Base-by-base conservation (phyloP, 306 rosid species). In the Cicer yamashitae region DNA sequence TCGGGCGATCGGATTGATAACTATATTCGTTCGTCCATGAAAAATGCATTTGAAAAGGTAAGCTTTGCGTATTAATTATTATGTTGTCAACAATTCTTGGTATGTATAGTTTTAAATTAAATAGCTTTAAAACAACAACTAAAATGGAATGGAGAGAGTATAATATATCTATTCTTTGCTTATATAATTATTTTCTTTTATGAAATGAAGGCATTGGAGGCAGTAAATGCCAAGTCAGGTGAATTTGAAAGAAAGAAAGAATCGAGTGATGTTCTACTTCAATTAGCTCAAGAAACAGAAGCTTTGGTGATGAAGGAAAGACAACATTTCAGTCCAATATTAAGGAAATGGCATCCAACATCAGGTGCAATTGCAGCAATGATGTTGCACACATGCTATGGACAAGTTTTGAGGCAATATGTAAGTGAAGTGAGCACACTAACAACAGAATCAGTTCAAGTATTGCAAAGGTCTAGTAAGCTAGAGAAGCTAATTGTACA, bases 281-380 rank as follows among this genome's bases (percentile, higher is more conserved):
- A 81, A 44, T 63, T 90, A 63, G 96, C 97, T 13, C 86, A 90
- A 66, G 96, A 90, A 25, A 90, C 90, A 6, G 96, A 94, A 71
- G 89, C 73, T 34, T 79, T 90, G 77, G 84, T 88, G 40, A 53
- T 73, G 85, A 91, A 84, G 75, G 98, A 91, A 86, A 87, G 91
- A 67, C 93, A 91, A 11, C 79, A 80, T 83, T 94, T 83, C 67
- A 90, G 93, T 77, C 94, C 96, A 61, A 67, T 87, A 17, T 81
- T 94, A 1, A 89, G 73, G 81, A 91, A 82, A 88, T 94, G 98
- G 97, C 96, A 90, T 77, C 3, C 88, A 61, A 89, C 87, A 9
- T 83, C 96, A 3, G 87, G 85, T 9, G 97, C 93, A n/a, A 86
- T 90, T 63, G 98, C 98, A 7, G 96, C 89, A 1, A 72, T 86